A percentile compares a stretch with the other conserved stretches of the same genome.
Conservation (phyloP, 345 rosid genomes). For the Gossypioides kirkii region DNA sequence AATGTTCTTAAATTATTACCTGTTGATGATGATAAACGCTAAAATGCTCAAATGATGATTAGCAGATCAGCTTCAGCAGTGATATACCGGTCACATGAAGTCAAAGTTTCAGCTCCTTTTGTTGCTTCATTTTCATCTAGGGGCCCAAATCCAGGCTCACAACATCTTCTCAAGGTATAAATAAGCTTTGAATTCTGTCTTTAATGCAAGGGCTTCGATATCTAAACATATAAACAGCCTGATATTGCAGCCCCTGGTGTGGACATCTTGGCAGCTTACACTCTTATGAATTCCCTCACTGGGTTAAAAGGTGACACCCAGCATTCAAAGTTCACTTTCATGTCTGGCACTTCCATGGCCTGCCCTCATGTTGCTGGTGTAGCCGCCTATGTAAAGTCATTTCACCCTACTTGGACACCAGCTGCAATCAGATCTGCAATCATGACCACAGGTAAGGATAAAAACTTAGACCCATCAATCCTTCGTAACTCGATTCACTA, state of each 20-base stretch:
- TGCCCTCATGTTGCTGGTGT: conserved; percentile 85
- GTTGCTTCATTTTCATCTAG: conserved; percentile 85
- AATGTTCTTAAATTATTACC: conserved; percentile 6
- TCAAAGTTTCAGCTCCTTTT: conserved; percentile 58
- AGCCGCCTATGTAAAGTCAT: conserved; percentile 87
- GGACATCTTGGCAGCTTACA: conserved; percentile 79
- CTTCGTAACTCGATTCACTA: neutral
- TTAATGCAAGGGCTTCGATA: neutral
- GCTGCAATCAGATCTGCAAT: conserved; percentile 90
- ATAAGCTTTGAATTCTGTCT: neutral
- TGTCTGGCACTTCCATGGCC: conserved; percentile 96
- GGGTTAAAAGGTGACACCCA: conserved; percentile 82
- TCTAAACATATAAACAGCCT: conserved; percentile 42
- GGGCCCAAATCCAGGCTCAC: conserved; percentile 80
- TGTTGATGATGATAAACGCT: neutral
- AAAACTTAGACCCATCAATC: neutral
- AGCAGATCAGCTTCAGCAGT: conserved; percentile 67
- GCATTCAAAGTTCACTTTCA: conserved; percentile 55
- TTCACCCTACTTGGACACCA: conserved; percentile 74
- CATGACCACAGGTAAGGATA: conserved; percentile 64
- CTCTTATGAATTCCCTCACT: conserved; percentile 67
- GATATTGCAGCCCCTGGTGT: conserved; percentile 87
- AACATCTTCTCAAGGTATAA: conserved; percentile 64
- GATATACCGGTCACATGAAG: conserved; percentile 51
- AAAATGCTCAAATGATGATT: neutral